These are phyloP conservation scores for Kuraishia piskuri DNA, from an alignment of 805 yeast genomes.

Conservation along the genomic window DNA sequence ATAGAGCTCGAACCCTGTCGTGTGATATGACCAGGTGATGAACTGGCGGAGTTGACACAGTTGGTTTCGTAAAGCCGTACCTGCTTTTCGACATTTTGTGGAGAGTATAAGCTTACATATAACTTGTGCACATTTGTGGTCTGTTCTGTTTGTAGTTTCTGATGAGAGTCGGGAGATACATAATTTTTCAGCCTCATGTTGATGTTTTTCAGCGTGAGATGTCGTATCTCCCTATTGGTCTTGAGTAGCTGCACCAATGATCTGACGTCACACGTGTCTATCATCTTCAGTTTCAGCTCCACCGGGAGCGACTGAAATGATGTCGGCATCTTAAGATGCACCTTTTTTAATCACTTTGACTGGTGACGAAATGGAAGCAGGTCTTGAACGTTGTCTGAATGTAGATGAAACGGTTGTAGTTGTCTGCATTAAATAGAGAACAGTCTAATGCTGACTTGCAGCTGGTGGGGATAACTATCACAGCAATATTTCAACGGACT, in stretches of 20 bases:
- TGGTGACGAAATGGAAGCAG: no score
- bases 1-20: no score
- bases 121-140: slow-evolving; percentile 5
- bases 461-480: neutral
- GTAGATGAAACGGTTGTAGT: no score
- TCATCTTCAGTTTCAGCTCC: neutral
- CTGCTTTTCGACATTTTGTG: slow-evolving; percentile 14
- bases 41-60: slow-evolving; percentile 5
- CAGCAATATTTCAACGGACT: no score
- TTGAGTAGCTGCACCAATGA: neutral
- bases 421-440: no score
- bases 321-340: no score
- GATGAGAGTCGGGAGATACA: neutral
- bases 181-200: neutral
- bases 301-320: neutral
- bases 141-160: neutral
- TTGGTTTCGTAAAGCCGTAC: slow-evolving; percentile 15
- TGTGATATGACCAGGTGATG: neutral
- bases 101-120: slow-evolving; percentile 17
- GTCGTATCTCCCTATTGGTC: neutral
- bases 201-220: neutral
- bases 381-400: no score
- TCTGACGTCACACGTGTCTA: neutral
- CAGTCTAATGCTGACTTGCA: neutral
- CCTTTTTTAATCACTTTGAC: no score